Conservation (phyloP, 768 basidiomycete genomes). For the Boletus rubroflammeus region DNA sequence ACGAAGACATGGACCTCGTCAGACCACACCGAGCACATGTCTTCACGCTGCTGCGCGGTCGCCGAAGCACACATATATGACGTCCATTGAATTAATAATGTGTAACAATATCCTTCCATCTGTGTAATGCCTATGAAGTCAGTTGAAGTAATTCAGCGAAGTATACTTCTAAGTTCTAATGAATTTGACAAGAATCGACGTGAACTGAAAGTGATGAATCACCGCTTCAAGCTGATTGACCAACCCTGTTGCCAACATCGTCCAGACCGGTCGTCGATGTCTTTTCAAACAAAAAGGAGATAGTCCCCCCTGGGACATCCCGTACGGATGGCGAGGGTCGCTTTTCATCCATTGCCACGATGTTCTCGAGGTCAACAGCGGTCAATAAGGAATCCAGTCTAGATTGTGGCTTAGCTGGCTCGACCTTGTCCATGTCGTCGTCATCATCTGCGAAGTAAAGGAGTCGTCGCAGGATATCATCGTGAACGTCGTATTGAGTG, state of each 20-base stretch:
- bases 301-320: constrained; percentile 56
- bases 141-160: not conserved
- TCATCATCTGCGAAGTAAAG: constrained; percentile 21
- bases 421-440: constrained; percentile 7
- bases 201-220: not conserved
- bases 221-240: not conserved
- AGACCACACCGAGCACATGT: constrained; percentile 2
- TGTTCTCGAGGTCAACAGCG: constrained; percentile 48
- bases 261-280: constrained; percentile 29
- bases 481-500: constrained; percentile 51
- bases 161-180: not conserved
- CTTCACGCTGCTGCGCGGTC: constrained; percentile 8
- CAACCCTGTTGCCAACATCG: not conserved
- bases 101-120: constrained; percentile 2
- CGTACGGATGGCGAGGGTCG: constrained; percentile 40
- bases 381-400: constrained; percentile 34
- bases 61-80: constrained; percentile 10
- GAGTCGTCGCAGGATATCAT: constrained; percentile 59
- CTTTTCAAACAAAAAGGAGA: constrained; percentile 77
- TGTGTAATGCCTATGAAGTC: constrained; percentile 3
- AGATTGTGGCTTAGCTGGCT: constrained; percentile 21
- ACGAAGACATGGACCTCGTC: constrained; percentile 17
- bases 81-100: constrained; percentile 3
- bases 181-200: not conserved
- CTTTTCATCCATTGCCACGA: constrained; percentile 35